Base-by-base conservation (phyloP, 106 monocot genomes). In the Triglochin maritima region DNA sequence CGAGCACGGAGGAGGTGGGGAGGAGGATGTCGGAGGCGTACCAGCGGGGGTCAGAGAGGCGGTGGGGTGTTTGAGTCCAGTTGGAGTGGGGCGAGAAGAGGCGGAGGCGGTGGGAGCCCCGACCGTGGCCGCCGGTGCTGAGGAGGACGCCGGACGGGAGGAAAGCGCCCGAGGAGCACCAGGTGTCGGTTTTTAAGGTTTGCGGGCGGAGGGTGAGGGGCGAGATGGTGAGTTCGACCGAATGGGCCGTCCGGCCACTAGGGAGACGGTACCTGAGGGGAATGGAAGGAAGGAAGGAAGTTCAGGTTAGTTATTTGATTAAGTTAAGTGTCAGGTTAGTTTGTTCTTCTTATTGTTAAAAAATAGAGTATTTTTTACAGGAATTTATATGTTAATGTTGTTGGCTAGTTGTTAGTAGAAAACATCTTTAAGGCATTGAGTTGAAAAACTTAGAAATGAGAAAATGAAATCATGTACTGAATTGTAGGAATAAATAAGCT, bases 161-260 rank as follows among this genome's bases (percentile, higher is more conserved):
- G 65, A 65, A 15, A n/a, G 65, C 9, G 47, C 65, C 65, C 13
- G 65, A 65, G 9, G 65, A 65, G 47, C 65, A 65, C 65, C 65
- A 65, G 4, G 65, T 65, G 65, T 65, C 65, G 14, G 65, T 47
- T 4, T 47, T 11, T 12, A 65, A 8, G 13, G 48, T 65, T 11
- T 47, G 49, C 14, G 65, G 65, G 13, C 65, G 65, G 13, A 65
- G 13, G 46, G 49, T n/a, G 2, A 47, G 13, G 47, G 49, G n/a
- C 11, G 13, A n/a, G 1, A 65, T 9, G 43, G 46, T 43, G 65
- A 47, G 48, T 47, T 65, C 65, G 4, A 43, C 49, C 0, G 65
- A 65, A 48, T 65, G 65, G 43, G 13, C 65, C 7, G 49, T 65
- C 2, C 65, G 43, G 13, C 48, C 46, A 46, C 48, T 14, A 11